These are phyloP conservation scores for Chlamydomonas incerta DNA, from an alignment of 139 green algal species.

Conservation along the genomic window DNA sequence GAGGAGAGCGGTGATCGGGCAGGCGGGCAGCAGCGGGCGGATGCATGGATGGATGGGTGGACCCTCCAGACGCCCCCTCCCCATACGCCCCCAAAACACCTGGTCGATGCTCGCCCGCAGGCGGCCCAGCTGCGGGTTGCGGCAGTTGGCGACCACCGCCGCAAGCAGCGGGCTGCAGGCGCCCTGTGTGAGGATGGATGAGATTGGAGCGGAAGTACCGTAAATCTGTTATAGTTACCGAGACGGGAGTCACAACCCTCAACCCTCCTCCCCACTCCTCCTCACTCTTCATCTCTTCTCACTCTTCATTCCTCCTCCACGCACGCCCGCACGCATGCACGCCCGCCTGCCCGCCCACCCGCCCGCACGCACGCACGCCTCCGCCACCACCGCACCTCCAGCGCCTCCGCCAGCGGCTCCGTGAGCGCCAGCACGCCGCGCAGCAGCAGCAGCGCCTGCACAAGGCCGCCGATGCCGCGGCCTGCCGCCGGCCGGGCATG, in stretches of 20 bases:
- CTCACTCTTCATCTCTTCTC: too few species aligned
- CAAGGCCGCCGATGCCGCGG: constrained; percentile 9
- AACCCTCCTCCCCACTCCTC: too few species aligned
- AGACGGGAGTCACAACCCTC: too few species aligned
- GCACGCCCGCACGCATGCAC: neutral
- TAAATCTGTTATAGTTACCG: too few species aligned
- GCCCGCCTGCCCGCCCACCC: too few species aligned
- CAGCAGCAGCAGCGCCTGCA: constrained; percentile 46
- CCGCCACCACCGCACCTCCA: constrained; percentile 3
- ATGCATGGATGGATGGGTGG: too few species aligned
- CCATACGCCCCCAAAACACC: constrained; percentile 13
- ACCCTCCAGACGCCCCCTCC: neutral
- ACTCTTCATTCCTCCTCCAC: too few species aligned
- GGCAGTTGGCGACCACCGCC: constrained; percentile 29
- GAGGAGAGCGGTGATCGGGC: too few species aligned
- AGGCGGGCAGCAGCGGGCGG: too few species aligned
- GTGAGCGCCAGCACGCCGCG: constrained; percentile 27
- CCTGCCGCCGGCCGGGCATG: too few species aligned
- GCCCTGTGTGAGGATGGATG: neutral
- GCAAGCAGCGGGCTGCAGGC: constrained; percentile 28
- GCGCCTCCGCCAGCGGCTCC: constrained; percentile 8
- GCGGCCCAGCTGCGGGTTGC: constrained; percentile 6
- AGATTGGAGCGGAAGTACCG: too few species aligned
- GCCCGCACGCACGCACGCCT: neutral
- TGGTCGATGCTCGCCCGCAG: constrained; percentile 37